Evolutionary conservation across 2,329 filamentous ascomycete genomes (phyloP).

Genomic region (Fusarium euwallaceae): DNA sequence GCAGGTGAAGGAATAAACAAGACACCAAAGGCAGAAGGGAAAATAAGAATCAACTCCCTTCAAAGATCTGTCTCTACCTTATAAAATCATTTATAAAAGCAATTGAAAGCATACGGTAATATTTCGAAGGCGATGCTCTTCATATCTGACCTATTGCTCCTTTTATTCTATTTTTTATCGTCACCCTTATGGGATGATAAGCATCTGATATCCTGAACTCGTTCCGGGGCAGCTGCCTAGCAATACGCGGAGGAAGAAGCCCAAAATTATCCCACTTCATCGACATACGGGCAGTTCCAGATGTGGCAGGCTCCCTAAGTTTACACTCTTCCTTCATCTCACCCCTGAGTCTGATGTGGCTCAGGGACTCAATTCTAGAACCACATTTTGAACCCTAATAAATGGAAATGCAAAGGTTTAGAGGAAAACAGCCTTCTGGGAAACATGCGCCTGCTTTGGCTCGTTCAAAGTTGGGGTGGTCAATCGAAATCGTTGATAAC

Average conservation of each 20-base stretch:
- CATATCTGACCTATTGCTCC: neutral
- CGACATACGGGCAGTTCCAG: too few relatives aligned
- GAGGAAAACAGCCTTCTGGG: neutral
- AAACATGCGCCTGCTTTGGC: neutral
- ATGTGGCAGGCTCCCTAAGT: neutral
- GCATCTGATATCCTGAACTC: neutral
- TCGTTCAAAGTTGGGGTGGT: neutral
- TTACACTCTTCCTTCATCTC: neutral
- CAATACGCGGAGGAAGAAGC: neutral
- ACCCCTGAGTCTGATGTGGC: neutral
- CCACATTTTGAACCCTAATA: neutral
- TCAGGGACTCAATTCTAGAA: neutral
- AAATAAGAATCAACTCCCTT: neutral
- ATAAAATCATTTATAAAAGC: neutral
- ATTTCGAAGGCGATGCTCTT: too few relatives aligned
- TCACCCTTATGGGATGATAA: neutral
- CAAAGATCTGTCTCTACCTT: neutral
- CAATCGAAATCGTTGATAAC: neutral
- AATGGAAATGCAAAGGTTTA: neutral
- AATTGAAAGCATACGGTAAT: too few relatives aligned
- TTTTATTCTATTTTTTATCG: neutral
- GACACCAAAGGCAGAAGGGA: neutral
- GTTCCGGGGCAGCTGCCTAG: neutral
- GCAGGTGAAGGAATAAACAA: neutral
- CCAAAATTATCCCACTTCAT: neutral